These are phyloP conservation scores for Plasmopara halstedii DNA, from an alignment of 352 stramenopile species.

Conservation along the genomic window DNA sequence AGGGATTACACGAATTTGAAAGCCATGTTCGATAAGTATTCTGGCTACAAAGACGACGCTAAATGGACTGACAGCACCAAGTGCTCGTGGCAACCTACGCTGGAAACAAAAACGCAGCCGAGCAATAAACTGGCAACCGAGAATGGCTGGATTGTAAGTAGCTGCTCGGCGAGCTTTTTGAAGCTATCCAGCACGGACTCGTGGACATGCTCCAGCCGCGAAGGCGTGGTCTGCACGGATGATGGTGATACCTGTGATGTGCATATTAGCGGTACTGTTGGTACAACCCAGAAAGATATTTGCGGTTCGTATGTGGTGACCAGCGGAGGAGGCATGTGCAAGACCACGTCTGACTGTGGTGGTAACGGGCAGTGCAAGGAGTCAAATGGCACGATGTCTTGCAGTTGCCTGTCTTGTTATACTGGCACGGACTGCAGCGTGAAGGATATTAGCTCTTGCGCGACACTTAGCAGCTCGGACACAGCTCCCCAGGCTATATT, in stretches of 20 bases:
- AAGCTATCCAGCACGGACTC: slow-evolving; percentile 57
- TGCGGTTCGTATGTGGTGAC: slow-evolving; percentile 63
- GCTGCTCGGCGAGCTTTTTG: slow-evolving; percentile 37
- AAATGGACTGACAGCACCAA: slow-evolving; percentile 49
- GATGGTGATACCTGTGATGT: slow-evolving; percentile 65
- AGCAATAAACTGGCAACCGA: slow-evolving; percentile 46
- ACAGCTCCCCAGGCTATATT: slow-evolving; percentile 69
- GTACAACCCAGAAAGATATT: slow-evolving; percentile 71
- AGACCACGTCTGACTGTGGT: slow-evolving; percentile 57
- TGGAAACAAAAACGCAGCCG: slow-evolving; percentile 49
- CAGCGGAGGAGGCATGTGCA: slow-evolving; percentile 54
- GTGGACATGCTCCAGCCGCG: slow-evolving; percentile 62
- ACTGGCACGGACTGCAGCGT: slow-evolving; percentile 72
- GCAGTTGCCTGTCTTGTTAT: slow-evolving; percentile 71
- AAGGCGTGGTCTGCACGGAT: slow-evolving; percentile 65
- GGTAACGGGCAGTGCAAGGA: slow-evolving; percentile 67
- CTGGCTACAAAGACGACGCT: slow-evolving; percentile 39
- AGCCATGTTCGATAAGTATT: slow-evolving; percentile 56
- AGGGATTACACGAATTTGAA: slow-evolving; percentile 74
- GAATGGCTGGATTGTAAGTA: slow-evolving; percentile 60
- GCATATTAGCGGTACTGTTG: slow-evolving; percentile 28
- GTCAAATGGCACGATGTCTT: slow-evolving; percentile 53
- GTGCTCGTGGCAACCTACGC: slow-evolving; percentile 51
- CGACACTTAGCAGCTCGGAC: slow-evolving; percentile 47
- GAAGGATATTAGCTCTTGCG: slow-evolving; percentile 62